phyloP scores from a whole-genome alignment of 768 basidiomycete genomes.

The Gymnopilus junonius region DNA sequence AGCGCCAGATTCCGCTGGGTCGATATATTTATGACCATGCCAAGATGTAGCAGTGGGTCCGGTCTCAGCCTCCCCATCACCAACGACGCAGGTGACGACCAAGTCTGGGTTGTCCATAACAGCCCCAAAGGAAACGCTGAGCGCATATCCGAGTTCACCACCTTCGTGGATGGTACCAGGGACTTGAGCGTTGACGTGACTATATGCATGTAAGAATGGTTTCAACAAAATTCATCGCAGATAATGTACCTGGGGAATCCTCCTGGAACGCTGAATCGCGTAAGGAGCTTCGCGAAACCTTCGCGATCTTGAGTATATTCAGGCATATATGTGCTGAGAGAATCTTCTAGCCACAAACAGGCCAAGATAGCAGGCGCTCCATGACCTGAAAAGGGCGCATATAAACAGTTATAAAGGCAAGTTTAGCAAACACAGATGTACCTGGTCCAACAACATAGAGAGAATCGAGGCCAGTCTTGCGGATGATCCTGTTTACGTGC shows the following conservation, averaged over 20 bases:
- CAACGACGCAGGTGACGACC: constrained; percentile 78
- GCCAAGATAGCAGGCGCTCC: constrained; percentile 90
- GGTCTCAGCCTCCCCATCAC: constrained; percentile 87
- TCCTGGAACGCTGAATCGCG: constrained; percentile 79
- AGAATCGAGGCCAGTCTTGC: constrained; percentile 60
- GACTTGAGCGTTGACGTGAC: constrained; percentile 81
- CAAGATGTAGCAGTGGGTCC: constrained; percentile 84
- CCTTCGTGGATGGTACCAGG: constrained; percentile 94
- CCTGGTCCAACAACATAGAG: constrained; percentile 85
- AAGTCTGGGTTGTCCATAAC: constrained; percentile 92
- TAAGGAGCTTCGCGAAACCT: constrained; percentile 72
- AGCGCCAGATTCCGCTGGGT: constrained; percentile 88
- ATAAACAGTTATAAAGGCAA: not conserved
- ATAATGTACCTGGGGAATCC: constrained; percentile 74
- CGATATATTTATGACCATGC: constrained; percentile 90
- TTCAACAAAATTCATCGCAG: not conserved
- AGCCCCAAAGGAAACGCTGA: constrained; percentile 84
- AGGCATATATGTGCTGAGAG: constrained; percentile 61
- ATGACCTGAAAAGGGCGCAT: constrained; percentile 50
- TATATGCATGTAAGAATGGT: constrained; percentile 21
- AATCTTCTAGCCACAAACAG: constrained; percentile 85
- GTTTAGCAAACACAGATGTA: constrained; percentile 21
- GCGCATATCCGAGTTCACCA: constrained; percentile 88
- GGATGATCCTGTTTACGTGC: constrained; percentile 68
- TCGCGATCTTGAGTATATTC: constrained; percentile 56